Evolutionary conservation across 2,329 filamentous ascomycete species (phyloP), one percentile per base, ranked within the genome.

Genomic region (Stachybotrys echinatus): DNA sequence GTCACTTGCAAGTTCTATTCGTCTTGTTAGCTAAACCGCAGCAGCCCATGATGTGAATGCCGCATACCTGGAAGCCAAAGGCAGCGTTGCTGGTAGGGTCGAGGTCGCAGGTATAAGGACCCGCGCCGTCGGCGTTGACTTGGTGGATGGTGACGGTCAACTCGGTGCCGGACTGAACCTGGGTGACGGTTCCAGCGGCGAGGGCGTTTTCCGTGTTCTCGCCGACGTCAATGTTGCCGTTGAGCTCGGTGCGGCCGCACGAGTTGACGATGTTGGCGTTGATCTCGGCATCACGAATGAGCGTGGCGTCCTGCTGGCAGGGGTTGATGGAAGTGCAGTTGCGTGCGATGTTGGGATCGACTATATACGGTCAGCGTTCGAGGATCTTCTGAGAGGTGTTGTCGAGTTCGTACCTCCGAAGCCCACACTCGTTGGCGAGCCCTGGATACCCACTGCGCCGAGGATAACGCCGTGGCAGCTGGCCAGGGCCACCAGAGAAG

Each of bases 111-210:
- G 66, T 57, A 54, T 77, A 83, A 2, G 80, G 80, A 0, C 79
- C 84, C 52, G 79, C 83, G 51, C 84, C 84, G 56, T 87, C 84
- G 37, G 73, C 73, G 66, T 86, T 87, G 63, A 87, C 81, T 64
- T 86, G 83, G 68, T 85, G 83, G 10, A 86, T 70, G 2, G 81
- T 85, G 74, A 87, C 85, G 1, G 51, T 68, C 23, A 82, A 38
- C 38, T 67, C 52, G 37, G 66, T 68, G 23, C 79, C 78, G 2
- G 67, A 55, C 54, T 70, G 60, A 48, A 81, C 79, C 50, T 74
- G 65, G 2, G 79, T 81, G 4, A 83, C 74, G 4, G 66, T 59
- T 2, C 58, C 54, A 5, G 70, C 72, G 6, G 72, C 64, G 3
- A 82, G 54, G 5, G 74, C 74, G 50, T 75, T 74, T 63, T 81